These are phyloP conservation scores for Leishmania mexicana DNA, from an alignment of 208 protist species.

Conservation along the genomic window DNA sequence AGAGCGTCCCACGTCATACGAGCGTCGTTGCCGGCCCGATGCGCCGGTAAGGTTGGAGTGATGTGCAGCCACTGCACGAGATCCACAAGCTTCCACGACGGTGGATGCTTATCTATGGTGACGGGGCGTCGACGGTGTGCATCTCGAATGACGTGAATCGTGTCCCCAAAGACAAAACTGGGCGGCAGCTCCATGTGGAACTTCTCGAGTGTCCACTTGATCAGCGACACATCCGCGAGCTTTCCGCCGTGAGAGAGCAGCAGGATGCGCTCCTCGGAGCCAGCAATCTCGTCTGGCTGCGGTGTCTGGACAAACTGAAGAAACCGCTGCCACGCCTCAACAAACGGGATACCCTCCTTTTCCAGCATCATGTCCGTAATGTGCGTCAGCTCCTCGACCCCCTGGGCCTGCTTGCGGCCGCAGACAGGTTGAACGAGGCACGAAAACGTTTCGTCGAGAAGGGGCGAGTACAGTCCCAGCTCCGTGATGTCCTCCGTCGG, in stretches of 20 bases:
- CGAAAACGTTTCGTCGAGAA: conserved; percentile 68
- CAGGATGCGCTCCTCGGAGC: conserved; percentile 64
- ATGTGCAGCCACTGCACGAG: conserved; percentile 90
- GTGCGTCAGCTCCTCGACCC: conserved; percentile 74
- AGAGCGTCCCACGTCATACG: conserved; percentile 91
- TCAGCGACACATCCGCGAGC: conserved; percentile 86
- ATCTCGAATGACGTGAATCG: conserved; percentile 87
- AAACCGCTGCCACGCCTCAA: conserved; percentile 75
- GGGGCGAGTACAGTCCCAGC: conserved; percentile 83
- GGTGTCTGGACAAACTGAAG: conserved; percentile 68
- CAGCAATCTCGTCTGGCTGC: conserved; percentile 68
- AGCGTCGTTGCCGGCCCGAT: conserved; percentile 88
- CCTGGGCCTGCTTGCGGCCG: conserved; percentile 53
- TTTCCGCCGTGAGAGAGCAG: conserved; percentile 90
- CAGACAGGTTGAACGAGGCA: conserved; percentile 68
- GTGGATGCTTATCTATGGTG: conserved; percentile 87
- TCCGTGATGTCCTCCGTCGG: conserved; percentile 91
- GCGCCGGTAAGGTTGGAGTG: conserved; percentile 64
- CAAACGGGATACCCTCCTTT: conserved; percentile 74
- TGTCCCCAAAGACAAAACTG: conserved; percentile 86
- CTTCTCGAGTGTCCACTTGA: conserved; percentile 86
- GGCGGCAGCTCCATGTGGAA: conserved; percentile 60
- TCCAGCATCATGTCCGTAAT: conserved; percentile 81
- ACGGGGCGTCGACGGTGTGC: conserved; percentile 86
- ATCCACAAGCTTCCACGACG: conserved; percentile 82